These are phyloP conservation scores for Penicillium sp. DNA, from an alignment of 2,329 filamentous ascomycete species.

Conservation along the genomic window DNA sequence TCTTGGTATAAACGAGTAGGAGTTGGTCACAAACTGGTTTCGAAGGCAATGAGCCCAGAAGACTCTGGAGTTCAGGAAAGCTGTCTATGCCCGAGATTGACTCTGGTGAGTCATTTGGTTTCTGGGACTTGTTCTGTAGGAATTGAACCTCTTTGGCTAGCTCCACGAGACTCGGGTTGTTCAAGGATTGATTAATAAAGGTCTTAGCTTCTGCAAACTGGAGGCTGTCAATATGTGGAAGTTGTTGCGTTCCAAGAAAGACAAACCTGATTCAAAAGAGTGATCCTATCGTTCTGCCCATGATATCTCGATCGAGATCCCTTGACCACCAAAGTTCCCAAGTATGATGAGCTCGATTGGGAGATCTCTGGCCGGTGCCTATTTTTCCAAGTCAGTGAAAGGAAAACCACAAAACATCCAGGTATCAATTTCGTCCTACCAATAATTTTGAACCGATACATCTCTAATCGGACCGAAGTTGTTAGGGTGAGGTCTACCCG, in stretches of 20 bases:
- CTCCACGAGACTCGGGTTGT: slow-evolving; percentile 14
- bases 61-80: slow-evolving; percentile 15
- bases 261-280: slow-evolving; percentile 18
- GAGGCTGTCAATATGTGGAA: background rate
- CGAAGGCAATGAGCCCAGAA: slow-evolving; percentile 13
- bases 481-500: background rate
- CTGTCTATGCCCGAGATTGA: slow-evolving; percentile 13
- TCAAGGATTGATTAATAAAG: slow-evolving; percentile 21
- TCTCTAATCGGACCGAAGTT: background rate
- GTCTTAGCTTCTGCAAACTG: slow-evolving; percentile 23
- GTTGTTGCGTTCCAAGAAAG: background rate
- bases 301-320: slow-evolving; percentile 24
- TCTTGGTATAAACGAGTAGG: slow-evolving; percentile 15
- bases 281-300: slow-evolving; percentile 21
- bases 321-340: slow-evolving; percentile 22
- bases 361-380: slow-evolving; percentile 7
- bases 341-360: slow-evolving; percentile 4
- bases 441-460: background rate
- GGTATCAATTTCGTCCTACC: background rate
- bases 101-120: slow-evolving; percentile 10
- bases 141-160: slow-evolving; percentile 28
- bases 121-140: slow-evolving; percentile 19
- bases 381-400: background rate
- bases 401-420: background rate
- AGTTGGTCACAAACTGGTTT: slow-evolving; percentile 19